Evolutionary conservation across 805 yeast species (phyloP).

Genomic region (Ogataea ganodermae): DNA sequence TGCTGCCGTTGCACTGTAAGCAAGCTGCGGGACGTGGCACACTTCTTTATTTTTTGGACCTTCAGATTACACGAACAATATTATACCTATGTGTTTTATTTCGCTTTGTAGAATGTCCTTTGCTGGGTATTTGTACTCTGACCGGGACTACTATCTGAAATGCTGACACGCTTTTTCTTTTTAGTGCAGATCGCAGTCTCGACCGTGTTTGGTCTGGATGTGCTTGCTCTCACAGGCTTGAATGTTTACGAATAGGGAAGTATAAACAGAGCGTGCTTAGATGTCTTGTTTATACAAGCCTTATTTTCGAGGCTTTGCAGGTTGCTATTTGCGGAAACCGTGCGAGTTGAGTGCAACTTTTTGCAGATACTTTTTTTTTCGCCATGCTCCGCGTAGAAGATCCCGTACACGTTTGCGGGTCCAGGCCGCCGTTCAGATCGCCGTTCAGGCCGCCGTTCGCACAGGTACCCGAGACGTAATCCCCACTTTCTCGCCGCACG

Average conservation of each 20-base stretch:
- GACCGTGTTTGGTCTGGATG: neutral
- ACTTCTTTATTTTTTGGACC: neutral
- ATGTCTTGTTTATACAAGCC: neutral
- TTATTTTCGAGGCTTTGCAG: neutral
- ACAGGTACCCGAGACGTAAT: neutral
- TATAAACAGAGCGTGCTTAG: neutral
- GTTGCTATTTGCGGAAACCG: neutral
- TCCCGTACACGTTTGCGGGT: too few relatives aligned
- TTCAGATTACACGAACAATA: neutral
- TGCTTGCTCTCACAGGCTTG: neutral
- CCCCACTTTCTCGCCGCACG: neutral
- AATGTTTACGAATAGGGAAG: neutral
- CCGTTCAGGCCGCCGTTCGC: too few relatives aligned
- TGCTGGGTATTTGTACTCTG: neutral
- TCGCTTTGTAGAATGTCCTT: too few relatives aligned
- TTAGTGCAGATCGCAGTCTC: neutral
- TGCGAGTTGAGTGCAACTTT: neutral
- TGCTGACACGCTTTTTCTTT: neutral
- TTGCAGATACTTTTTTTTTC: too few relatives aligned
- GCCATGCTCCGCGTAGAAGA: too few relatives aligned
- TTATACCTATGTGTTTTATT: neutral
- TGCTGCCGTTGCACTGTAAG: slow-evolving; percentile 27
- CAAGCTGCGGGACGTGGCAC: too few relatives aligned
- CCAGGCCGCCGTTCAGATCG: too few relatives aligned
- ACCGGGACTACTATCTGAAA: neutral